Evolutionary conservation across 2,329 filamentous ascomycete species (phyloP).

Genomic region (Geoglossum cookeanum): DNA sequence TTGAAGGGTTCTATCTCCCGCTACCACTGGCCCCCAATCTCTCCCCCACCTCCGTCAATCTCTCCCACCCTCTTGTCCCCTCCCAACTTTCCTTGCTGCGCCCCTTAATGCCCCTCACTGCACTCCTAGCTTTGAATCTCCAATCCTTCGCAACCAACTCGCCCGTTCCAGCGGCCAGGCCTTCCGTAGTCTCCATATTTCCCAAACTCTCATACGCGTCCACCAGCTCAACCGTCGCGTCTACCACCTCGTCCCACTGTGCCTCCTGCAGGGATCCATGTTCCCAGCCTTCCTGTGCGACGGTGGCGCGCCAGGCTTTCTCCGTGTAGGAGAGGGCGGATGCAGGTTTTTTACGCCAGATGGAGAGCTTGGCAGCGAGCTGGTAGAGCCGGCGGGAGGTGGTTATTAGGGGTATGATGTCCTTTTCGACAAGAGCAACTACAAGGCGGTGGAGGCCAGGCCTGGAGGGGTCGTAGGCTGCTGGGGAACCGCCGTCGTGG

Average conservation of each 20-base stretch:
- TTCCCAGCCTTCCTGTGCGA: conserved; percentile 31
- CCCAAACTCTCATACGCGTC: conserved; percentile 63
- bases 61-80: conserved; percentile 47
- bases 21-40: background rate
- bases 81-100: conserved; percentile 72
- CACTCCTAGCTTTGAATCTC: conserved; percentile 75
- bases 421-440: conserved; percentile 52
- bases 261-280: conserved; percentile 38
- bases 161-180: conserved; percentile 26
- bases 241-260: conserved; percentile 54
- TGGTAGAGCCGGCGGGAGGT: conserved; percentile 58
- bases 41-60: conserved; percentile 30
- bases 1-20: too few species aligned
- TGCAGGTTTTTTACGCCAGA: conserved; percentile 51
- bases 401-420: conserved; percentile 70
- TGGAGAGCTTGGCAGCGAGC: conserved; percentile 48
- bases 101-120: conserved; percentile 65
- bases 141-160: conserved; percentile 58
- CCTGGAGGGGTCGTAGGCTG: conserved; percentile 20
- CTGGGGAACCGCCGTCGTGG: conserved; percentile 20
- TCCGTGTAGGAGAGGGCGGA: conserved; percentile 70
- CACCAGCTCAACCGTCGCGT: conserved; percentile 63
- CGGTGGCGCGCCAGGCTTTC: conserved; percentile 67
- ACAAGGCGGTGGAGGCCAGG: conserved; percentile 40
- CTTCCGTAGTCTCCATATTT: conserved; percentile 29